These are phyloP conservation scores for Saposhnikovia divaricata DNA, from an alignment of 129 eudicot genomes.

Conservation along the genomic window DNA sequence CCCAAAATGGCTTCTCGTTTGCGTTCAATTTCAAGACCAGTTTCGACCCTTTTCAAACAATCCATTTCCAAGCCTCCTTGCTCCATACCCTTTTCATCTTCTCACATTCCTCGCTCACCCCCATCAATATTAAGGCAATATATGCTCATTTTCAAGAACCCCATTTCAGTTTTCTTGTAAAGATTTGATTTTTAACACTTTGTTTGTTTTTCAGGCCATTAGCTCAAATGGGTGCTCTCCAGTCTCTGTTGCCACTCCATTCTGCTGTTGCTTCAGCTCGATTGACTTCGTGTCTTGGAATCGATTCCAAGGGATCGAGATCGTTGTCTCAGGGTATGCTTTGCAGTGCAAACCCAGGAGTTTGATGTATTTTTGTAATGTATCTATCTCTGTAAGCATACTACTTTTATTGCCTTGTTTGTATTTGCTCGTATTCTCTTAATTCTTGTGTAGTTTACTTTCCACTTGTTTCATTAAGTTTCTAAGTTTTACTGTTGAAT, in stretches of 20 bases:
- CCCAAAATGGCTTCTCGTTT: constrained; percentile 46
- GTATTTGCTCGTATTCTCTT: background rate
- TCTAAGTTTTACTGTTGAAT: background rate
- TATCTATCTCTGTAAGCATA: constrained; percentile 47
- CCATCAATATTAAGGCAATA: constrained; percentile 15
- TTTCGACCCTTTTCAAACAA: constrained; percentile 38
- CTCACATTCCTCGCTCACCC: constrained; percentile 12
- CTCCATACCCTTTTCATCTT: constrained; percentile 19
- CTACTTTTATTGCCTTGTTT: constrained; percentile 7
- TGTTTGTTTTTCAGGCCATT: constrained; percentile 33
- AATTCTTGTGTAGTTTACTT: background rate
- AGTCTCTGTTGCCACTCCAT: constrained; percentile 51
- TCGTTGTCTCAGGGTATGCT: constrained; percentile 74
- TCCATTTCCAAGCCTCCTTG: constrained; percentile 26
- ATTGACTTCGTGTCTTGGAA: constrained; percentile 52
- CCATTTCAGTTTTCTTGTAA: background rate
- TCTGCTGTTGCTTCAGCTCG: constrained; percentile 52
- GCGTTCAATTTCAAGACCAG: constrained; percentile 39
- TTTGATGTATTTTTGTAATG: constrained; percentile 32
- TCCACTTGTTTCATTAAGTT: background rate
- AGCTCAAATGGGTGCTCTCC: constrained; percentile 37
- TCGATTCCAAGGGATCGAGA: constrained; percentile 45
- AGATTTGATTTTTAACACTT: constrained; percentile 7
- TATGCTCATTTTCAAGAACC: background rate
- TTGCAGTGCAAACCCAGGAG: constrained; percentile 69